Base-by-base conservation (phyloP, 2,329 filamentous ascomycete species). In the Arachnomyces sp. region DNA sequence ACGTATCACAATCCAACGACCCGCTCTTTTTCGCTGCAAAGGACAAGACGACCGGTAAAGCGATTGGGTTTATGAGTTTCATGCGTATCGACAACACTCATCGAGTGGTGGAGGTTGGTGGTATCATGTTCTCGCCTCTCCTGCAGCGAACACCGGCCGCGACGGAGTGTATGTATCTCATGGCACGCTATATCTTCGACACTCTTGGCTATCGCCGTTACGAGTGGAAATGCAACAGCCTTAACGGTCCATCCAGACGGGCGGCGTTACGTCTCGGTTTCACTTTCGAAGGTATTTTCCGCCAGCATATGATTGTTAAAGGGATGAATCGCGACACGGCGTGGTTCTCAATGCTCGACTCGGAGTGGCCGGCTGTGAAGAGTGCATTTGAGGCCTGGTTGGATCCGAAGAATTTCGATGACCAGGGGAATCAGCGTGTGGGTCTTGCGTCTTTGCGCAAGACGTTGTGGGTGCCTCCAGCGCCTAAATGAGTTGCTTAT, bases 151-250 rank as follows among this genome's bases (percentile, higher is more conserved):
- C 75, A 0, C 65, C 66, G 0, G 68, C 65, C 5, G 72, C 76
- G 0, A 82, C 77, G 0, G 79, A 82, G 53, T 67, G 70, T 0
- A 66, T 75, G 44, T 80, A 73, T 44, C 59, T 82, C 1, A 54
- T 80, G n/a, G 65, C 75, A 32, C 61, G 62, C 29, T 63, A 76
- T 40, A 68, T 69, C 0, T 75, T 82, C 47, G 69, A 74, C 3
- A 63, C 67, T 2, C 52, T 81, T 15, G 67, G 71, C 0, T 79
- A 76, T 52, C 56, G 71, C 3, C 63, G 79, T 6, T 69, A 80
- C 3, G 78, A 82, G 54, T 83, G 80, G 78, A 83, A 82, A 50
- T 77, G 75, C 39, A 71, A 82, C 52, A 48, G 65, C 12, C 58
- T 77, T 8, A 83, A 83, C 51, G 61, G 49, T 28, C 62, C 70